Percentiles rank a stretch among this genome's conserved stretches.
Conservation (phyloP, 257 asterid species). For the Anisodus acutangulus region DNA sequence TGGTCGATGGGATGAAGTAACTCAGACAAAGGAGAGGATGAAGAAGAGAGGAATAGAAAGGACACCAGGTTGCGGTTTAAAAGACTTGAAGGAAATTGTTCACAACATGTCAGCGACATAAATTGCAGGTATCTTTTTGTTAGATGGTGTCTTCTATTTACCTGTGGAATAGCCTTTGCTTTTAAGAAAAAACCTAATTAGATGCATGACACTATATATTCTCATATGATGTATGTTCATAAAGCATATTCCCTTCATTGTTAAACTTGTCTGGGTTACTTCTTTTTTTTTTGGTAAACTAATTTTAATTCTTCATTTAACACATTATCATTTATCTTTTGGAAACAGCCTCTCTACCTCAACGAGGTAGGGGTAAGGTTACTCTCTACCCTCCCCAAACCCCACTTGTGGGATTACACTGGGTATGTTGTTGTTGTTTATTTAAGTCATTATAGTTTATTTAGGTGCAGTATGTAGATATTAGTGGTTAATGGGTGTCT, state of each 20-base stretch:
- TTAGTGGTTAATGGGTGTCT: conserved; percentile 15
- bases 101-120: conserved; percentile 33
- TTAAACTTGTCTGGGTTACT: not conserved
- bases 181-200: not conserved
- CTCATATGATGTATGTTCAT: not conserved
- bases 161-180: not conserved
- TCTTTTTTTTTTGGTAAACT: not conserved
- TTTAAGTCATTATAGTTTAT: not conserved
- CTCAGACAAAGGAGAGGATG: conserved; percentile 54
- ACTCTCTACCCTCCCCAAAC: too few relatives aligned
- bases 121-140: conserved; percentile 15
- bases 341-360: too few relatives aligned
- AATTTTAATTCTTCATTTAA: not conserved
- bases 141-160: conserved; percentile 7
- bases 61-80: conserved; percentile 55
- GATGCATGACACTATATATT: conserved; percentile 2
- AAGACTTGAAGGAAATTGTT: conserved; percentile 64
- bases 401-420: too few relatives aligned
- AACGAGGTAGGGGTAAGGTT: too few relatives aligned
- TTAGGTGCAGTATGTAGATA: conserved; percentile 23
- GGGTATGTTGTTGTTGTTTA: too few relatives aligned
- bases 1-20: conserved; percentile 75
- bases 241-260: not conserved
- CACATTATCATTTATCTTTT: not conserved
- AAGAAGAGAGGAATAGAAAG: conserved; percentile 55